Percentiles rank a stretch among this genome's conserved stretches.
These are phyloP conservation scores for Camillea tinctor DNA, from an alignment of 2,329 filamentous ascomycete genomes.

Conservation along the genomic window DNA sequence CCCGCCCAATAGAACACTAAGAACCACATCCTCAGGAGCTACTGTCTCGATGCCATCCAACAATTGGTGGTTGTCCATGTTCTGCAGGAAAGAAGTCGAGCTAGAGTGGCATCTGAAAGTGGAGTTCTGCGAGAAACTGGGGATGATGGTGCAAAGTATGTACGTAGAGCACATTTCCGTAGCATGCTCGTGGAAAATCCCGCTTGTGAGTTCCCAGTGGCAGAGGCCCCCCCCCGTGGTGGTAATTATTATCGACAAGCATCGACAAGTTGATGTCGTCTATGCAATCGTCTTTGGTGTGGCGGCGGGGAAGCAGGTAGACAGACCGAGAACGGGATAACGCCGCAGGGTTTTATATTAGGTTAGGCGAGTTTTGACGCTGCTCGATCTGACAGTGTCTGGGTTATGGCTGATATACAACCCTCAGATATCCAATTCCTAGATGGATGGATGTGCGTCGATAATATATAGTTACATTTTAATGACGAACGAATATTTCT, in stretches of 20 bases:
- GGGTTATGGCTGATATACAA: neutral
- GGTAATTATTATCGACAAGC: neutral
- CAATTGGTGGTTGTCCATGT: conserved; percentile 1
- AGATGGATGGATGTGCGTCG: neutral
- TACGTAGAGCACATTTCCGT: neutral
- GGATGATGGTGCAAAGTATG: conserved; percentile 5
- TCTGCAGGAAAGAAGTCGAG: conserved; percentile 7
- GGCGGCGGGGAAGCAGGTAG: neutral
- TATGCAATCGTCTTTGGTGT: neutral
- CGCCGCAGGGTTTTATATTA: neutral
- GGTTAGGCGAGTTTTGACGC: neutral
- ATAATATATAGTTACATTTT: neutral
- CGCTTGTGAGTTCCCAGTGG: neutral
- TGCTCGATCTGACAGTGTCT: neutral
- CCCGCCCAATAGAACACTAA: neutral
- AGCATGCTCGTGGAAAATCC: neutral
- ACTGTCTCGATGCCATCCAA: neutral
- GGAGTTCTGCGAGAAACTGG: conserved; percentile 8
- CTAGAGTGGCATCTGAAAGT: conserved; percentile 5
- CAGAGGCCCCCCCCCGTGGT: neutral
- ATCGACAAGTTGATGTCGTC: neutral
- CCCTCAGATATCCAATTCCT: neutral
- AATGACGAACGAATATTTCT: neutral
- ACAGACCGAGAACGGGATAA: neutral
- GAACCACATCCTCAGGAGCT: neutral